A percentile compares a stretch with the other conserved stretches of the same genome.
Conservation (phyloP, 441 rosid species). For the Metrosideros polymorpha region DNA sequence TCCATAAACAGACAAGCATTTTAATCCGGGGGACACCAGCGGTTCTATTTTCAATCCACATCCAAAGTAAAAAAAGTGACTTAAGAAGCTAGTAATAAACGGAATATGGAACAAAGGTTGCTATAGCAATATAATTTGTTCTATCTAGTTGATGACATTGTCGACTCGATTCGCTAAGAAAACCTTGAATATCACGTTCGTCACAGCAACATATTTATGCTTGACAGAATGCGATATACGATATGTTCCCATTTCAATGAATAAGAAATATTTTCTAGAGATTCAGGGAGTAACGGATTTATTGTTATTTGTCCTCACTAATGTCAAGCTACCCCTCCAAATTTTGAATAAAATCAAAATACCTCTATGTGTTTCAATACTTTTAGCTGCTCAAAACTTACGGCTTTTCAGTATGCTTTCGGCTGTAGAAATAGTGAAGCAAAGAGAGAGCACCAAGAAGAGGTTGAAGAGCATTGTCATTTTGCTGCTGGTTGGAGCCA, state of each 20-base stretch:
- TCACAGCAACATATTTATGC: too few species aligned
- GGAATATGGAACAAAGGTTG: not conserved
- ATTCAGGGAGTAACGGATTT: too few species aligned
- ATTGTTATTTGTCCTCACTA: too few species aligned
- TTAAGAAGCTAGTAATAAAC: not conserved
- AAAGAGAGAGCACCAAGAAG: not conserved
- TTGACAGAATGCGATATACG: too few species aligned
- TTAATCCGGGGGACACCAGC: not conserved
- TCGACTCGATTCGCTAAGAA: too few species aligned
- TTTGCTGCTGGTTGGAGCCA: not conserved
- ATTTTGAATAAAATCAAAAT: too few species aligned
- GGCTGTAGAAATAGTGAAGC: not conserved
- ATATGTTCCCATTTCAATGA: not conserved
- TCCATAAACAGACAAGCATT: constrained; percentile 2
- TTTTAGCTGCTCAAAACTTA: not conserved
- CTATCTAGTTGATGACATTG: not conserved
- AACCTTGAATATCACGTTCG: too few species aligned
- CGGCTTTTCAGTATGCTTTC: not conserved
- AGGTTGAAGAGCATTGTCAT: not conserved
- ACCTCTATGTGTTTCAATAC: not conserved
- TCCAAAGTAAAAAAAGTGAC: not conserved
- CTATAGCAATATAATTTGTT: not conserved
- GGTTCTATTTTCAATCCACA: not conserved
- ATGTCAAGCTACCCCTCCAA: too few species aligned
- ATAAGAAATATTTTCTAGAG: too few species aligned